phyloP scores from a whole-genome alignment of 495 filamentous ascomycete species.

The Neurospora cerealis region DNA sequence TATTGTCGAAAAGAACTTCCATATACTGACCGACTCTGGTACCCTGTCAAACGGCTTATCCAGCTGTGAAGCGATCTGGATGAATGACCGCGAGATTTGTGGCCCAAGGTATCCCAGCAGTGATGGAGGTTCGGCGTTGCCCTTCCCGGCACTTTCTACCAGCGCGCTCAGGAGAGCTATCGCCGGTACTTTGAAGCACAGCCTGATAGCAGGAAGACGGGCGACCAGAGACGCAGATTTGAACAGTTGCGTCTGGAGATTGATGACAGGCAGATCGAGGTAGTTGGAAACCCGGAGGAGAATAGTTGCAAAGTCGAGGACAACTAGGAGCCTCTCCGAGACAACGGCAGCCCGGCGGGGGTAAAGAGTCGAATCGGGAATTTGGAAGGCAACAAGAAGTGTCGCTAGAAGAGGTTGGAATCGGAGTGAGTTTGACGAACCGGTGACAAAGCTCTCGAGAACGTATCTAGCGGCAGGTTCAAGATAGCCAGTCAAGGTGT shows the following conservation, averaged over 20 bases:
- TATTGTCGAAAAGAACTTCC: slow-evolving; percentile 79
- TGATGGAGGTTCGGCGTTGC: slow-evolving; percentile 68
- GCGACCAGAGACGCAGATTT: slow-evolving; percentile 64
- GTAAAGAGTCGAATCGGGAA: slow-evolving; percentile 54
- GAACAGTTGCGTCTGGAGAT: slow-evolving; percentile 71
- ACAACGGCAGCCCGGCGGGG: slow-evolving; percentile 46
- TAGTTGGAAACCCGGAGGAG: slow-evolving; percentile 60
- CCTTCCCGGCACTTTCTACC: slow-evolving; percentile 54
- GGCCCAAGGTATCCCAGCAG: slow-evolving; percentile 79
- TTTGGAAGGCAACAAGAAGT: slow-evolving; percentile 55
- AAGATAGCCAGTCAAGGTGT: slow-evolving; percentile 51
- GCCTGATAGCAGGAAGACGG: slow-evolving; percentile 65
- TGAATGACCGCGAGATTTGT: slow-evolving; percentile 71
- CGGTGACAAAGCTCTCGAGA: slow-evolving; percentile 62
- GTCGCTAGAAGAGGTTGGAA: slow-evolving; percentile 69
- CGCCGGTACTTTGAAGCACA: slow-evolving; percentile 53
- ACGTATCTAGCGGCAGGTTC: slow-evolving; percentile 63
- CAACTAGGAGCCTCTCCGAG: slow-evolving; percentile 50
- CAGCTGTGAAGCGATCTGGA: slow-evolving; percentile 66
- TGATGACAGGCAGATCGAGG: slow-evolving; percentile 46
- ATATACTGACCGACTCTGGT: slow-evolving; percentile 54
- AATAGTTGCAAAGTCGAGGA: slow-evolving; percentile 55
- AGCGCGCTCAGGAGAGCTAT: slow-evolving; percentile 63
- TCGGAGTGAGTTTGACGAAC: slow-evolving; percentile 55
- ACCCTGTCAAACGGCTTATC: slow-evolving; percentile 61